Evolutionary conservation across 1,139 yeast species (phyloP).

Genomic region (Diutina mesorugosa): DNA sequence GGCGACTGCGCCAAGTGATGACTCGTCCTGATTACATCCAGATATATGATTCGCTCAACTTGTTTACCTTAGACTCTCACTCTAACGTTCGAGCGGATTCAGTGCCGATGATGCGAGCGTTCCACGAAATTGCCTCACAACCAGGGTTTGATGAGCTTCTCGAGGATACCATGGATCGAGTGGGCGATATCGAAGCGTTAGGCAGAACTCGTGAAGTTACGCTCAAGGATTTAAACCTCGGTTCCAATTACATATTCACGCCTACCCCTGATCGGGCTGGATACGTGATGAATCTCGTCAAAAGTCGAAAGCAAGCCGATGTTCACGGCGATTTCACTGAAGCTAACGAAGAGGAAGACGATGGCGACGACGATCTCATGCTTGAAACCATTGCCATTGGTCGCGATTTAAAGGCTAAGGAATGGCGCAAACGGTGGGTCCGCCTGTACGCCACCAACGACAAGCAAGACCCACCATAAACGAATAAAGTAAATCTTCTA

Average conservation of each 20-base stretch:
- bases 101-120: constrained; percentile 84
- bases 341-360: constrained; percentile 15
- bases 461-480: no score
- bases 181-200: constrained; percentile 63
- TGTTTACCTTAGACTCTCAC: constrained; percentile 66
- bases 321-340: constrained; percentile 6
- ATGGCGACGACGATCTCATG: constrained; percentile 18
- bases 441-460: neutral
- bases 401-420: neutral
- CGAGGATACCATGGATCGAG: constrained; percentile 58
- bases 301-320: constrained; percentile 6
- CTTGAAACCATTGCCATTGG: constrained; percentile 26
- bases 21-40: constrained; percentile 76
- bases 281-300: constrained; percentile 11
- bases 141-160: constrained; percentile 63
- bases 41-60: constrained; percentile 58
- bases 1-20: constrained; percentile 81
- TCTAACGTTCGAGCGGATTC: constrained; percentile 72
- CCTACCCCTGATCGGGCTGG: constrained; percentile 8
- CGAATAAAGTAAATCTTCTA: no score
- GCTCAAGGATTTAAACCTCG: constrained; percentile 53
- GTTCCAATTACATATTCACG: constrained; percentile 24
- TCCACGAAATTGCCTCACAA: constrained; percentile 62
- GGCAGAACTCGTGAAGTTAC: constrained; percentile 77
- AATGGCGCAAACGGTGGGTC: neutral